Evolutionary conservation across 2,329 filamentous ascomycete species (phyloP).

Genomic region (Zelopaecilomyces penicillatus): DNA sequence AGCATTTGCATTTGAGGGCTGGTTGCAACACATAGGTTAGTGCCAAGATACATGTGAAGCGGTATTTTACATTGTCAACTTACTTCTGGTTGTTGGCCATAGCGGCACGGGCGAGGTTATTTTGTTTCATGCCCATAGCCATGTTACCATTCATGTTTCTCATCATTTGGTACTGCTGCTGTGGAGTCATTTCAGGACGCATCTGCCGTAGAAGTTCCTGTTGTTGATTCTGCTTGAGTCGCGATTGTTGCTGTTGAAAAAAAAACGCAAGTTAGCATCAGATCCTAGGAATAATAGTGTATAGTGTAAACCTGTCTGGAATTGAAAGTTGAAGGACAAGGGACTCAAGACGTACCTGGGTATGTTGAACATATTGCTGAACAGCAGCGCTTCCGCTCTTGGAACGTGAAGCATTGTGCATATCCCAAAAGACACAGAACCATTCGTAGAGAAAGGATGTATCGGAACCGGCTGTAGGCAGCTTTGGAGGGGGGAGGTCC

Average conservation of each 20-base stretch:
- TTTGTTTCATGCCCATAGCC: constrained; percentile 49
- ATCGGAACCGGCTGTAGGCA: constrained; percentile 56
- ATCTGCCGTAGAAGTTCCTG: constrained; percentile 69
- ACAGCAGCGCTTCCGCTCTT: constrained; percentile 56
- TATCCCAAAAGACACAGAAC: constrained; percentile 97
- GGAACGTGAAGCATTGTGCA: constrained; percentile 74
- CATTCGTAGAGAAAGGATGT: constrained; percentile 91
- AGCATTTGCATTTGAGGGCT: constrained; percentile 67
- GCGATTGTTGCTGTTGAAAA: constrained; percentile 50
- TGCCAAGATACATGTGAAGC: background rate
- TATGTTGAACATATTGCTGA: constrained; percentile 70
- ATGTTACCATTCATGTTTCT: constrained; percentile 55
- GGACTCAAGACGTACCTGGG: constrained; percentile 54
- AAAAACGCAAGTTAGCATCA: constrained; percentile 3
- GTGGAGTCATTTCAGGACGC: constrained; percentile 50
- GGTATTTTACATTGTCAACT: constrained; percentile 23
- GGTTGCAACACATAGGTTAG: background rate
- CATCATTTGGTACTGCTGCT: constrained; percentile 58
- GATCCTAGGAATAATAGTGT: constrained; percentile 1
- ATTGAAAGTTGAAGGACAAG: background rate
- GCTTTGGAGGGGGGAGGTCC: constrained; percentile 68
- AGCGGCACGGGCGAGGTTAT: constrained; percentile 61
- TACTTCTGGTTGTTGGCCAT: constrained; percentile 73
- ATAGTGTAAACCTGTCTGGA: background rate
- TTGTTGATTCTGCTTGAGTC: constrained; percentile 66